These are phyloP conservation scores for Leccinum disarticulatum DNA, from an alignment of 768 basidiomycete genomes.

Conservation along the genomic window DNA sequence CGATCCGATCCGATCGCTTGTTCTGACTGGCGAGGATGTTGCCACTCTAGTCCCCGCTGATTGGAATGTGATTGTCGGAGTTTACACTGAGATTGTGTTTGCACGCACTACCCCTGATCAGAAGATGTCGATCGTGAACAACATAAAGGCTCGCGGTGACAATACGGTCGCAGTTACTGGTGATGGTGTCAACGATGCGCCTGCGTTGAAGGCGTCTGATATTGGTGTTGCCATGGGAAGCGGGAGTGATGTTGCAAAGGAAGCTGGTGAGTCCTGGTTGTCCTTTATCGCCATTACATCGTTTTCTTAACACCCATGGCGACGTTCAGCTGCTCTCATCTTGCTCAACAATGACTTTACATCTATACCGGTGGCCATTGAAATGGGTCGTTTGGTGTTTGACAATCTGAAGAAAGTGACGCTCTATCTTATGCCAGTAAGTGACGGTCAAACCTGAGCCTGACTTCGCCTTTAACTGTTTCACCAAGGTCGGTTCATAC, in stretches of 20 bases:
- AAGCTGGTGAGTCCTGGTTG: constrained; percentile 41
- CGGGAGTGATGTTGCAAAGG: constrained; percentile 53
- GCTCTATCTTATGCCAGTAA: constrained; percentile 44
- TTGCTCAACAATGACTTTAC: constrained; percentile 59
- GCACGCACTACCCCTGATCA: constrained; percentile 57
- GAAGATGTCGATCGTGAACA: constrained; percentile 57
- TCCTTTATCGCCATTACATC: not conserved
- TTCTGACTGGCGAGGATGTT: constrained; percentile 47
- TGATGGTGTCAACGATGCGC: constrained; percentile 57
- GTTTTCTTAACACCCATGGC: not conserved
- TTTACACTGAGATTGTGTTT: constrained; percentile 48
- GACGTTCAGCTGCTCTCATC: constrained; percentile 41
- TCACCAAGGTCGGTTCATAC: constrained; percentile 49
- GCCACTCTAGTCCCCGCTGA: constrained; percentile 35
- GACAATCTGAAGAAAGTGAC: constrained; percentile 58
- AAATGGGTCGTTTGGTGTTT: constrained; percentile 59
- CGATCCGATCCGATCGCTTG: constrained; percentile 38
- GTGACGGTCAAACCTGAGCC: constrained; percentile 1
- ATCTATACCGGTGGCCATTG: constrained; percentile 56
- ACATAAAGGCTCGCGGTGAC: constrained; percentile 46
- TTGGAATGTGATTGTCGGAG: constrained; percentile 40
- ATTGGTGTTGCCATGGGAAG: constrained; percentile 55
- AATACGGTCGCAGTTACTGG: constrained; percentile 55
- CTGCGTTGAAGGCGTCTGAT: constrained; percentile 51
- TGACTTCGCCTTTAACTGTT: not conserved